A percentile compares a stretch with the other conserved stretches of the same genome.
Conservation (phyloP, 805 yeast species). For the Hanseniaspora taiwanica region DNA sequence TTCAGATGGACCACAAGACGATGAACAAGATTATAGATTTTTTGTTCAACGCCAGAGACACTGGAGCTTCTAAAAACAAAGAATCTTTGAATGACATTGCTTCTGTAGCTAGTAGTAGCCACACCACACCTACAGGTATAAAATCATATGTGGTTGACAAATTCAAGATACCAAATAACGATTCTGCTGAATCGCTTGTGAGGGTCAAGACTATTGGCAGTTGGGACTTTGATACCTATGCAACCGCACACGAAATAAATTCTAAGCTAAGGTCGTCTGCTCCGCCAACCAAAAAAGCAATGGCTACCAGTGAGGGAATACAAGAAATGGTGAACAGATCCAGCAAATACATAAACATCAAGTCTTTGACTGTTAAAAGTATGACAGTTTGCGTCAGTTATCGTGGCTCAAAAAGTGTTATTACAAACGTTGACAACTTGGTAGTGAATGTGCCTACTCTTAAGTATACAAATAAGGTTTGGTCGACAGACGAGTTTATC, state of each 20-base stretch:
- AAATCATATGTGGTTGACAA: background rate
- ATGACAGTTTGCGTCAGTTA: conserved; percentile 51
- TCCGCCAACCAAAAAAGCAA: background rate
- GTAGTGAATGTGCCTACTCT: conserved; percentile 38
- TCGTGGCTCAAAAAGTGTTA: conserved; percentile 43
- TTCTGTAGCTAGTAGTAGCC: background rate
- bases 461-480: conserved; percentile 32
- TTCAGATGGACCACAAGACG: conserved; percentile 44
- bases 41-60: conserved; percentile 29
- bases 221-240: background rate
- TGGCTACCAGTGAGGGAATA: conserved; percentile 21
- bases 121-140: background rate
- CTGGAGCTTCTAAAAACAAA: background rate
- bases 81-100: background rate
- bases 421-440: conserved; percentile 47
- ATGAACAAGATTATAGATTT: conserved; percentile 36
- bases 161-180: background rate
- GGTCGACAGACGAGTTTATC: conserved; percentile 47
- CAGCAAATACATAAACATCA: conserved; percentile 50
- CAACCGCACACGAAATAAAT: background rate
- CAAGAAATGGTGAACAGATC: conserved; percentile 64
- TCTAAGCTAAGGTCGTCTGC: background rate
- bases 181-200: background rate
- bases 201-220: background rate
- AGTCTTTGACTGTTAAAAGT: conserved; percentile 34